Evolutionary conservation across 192 early-diverging fungal genomes (phyloP), one percentile per base, ranked within the genome.

Genomic region (Geranomyces michiganensis): DNA sequence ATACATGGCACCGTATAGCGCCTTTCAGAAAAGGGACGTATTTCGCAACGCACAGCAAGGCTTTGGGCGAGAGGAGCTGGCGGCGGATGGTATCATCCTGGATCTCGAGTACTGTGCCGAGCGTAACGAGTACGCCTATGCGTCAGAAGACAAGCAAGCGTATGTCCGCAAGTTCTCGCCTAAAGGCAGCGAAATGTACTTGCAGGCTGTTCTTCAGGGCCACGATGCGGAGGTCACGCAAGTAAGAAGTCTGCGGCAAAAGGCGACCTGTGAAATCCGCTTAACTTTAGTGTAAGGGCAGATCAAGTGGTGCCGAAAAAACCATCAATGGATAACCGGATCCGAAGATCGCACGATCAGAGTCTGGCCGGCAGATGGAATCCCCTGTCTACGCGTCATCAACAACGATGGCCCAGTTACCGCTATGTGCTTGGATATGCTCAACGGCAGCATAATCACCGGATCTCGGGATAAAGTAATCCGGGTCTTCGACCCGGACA

Each of bases 221-320:
- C 86, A 88, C 66, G 86, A 88, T 67, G 86, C 84, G 21, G 86
- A 88, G 71, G 86, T 88, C 26, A 85, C 79, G 13, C 79, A 81
- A 71, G 83, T 84, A 69, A 53, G 15, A 53, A 53, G 24, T 9
- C 4, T 24, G 24, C 4, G n/a, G 4, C 24, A 24, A 2, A n/a
- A 8, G 51, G 15, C 17, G 51, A n/a, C 24, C 24, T n/a, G 24
- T 53, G 51, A 2, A 53, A 41, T 2, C 15, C 21, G 33, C 36
- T 41, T 41, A 41, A 3, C 36, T 7, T 41, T 41, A 41, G 10
- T 41, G n/a, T n/a, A n/a, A n/a, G n/a, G 21, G 9, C 43, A 84
- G 76, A 82, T 87, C 47, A 78, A 82, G 59, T 88, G 86, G 86
- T 74, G 82, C 60, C 41, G 64, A 46, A 64, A 61, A 7, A 26